phyloP scores from a whole-genome alignment of 345 rosid species.

The Linum tenue region DNA sequence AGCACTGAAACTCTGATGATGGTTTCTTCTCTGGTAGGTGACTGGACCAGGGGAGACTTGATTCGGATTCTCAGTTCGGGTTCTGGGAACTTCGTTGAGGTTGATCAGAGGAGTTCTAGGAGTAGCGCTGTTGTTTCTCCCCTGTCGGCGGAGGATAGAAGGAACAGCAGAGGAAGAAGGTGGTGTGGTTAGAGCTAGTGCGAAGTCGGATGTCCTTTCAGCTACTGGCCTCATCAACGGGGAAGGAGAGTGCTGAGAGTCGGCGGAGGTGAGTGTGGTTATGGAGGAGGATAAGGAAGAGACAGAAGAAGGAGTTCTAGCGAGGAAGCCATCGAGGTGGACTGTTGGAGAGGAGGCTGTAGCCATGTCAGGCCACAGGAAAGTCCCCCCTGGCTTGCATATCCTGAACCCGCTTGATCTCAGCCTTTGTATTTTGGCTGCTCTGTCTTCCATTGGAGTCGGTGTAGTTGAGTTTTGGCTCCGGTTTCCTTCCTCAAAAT shows the following conservation, averaged over 20 bases:
- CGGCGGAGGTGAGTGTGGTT: background rate
- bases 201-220: slow-evolving; percentile 13
- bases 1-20: background rate
- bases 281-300: slow-evolving; percentile 28
- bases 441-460: slow-evolving; percentile 26
- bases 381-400: slow-evolving; percentile 70
- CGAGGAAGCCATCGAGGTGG: slow-evolving; percentile 20
- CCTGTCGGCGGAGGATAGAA: background rate
- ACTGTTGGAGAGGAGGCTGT: slow-evolving; percentile 18
- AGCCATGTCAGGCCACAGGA: slow-evolving; percentile 61
- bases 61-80: slow-evolving; percentile 4
- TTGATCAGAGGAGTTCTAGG: slow-evolving; percentile 20
- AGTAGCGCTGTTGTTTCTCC: background rate
- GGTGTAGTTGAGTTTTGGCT: no score
- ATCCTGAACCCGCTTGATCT: slow-evolving; percentile 63
- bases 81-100: slow-evolving; percentile 43
- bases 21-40: slow-evolving; percentile 37
- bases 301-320: slow-evolving; percentile 34
- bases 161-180: background rate
- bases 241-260: slow-evolving; percentile 16
- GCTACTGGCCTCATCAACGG: slow-evolving; percentile 35
- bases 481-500: no score
- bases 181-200: slow-evolving; percentile 1
- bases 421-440: slow-evolving; percentile 43
- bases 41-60: slow-evolving; percentile 20